These are phyloP conservation scores for Paecilomyces formosus DNA, from an alignment of 2,329 filamentous ascomycete genomes.

Conservation along the genomic window DNA sequence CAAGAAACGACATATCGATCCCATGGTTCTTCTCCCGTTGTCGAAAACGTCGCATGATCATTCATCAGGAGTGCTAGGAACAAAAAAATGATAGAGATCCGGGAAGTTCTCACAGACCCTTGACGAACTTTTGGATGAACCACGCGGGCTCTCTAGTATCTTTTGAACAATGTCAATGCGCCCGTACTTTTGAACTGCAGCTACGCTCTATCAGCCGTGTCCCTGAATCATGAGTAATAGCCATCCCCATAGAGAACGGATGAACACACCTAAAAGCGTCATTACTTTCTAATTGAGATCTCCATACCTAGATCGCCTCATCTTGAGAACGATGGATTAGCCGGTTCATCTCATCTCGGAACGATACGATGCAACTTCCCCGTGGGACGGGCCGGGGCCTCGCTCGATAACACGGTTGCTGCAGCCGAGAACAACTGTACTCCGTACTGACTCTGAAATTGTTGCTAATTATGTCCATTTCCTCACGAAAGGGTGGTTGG, in stretches of 20 bases:
- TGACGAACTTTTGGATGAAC: too few relatives aligned
- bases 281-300: not conserved
- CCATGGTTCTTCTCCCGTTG: too few relatives aligned
- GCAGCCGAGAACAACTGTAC: not conserved
- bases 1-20: not conserved
- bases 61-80: too few relatives aligned
- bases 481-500: not conserved
- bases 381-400: not conserved
- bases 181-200: too few relatives aligned
- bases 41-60: too few relatives aligned
- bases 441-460: not conserved
- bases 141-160: too few relatives aligned
- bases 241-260: not conserved
- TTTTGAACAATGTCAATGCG: too few relatives aligned
- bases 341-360: not conserved
- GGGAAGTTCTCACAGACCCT: too few relatives aligned
- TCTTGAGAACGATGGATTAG: not conserved
- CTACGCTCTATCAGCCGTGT: too few relatives aligned
- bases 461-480: constrained; percentile 7
- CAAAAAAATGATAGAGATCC: too few relatives aligned
- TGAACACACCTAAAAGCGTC: not conserved
- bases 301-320: not conserved
- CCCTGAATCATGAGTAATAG: too few relatives aligned
- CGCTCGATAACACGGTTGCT: not conserved
- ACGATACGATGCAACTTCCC: not conserved